Conservation (phyloP, 2,329 filamentous ascomycete genomes). For the Aureobasidium sp. region DNA sequence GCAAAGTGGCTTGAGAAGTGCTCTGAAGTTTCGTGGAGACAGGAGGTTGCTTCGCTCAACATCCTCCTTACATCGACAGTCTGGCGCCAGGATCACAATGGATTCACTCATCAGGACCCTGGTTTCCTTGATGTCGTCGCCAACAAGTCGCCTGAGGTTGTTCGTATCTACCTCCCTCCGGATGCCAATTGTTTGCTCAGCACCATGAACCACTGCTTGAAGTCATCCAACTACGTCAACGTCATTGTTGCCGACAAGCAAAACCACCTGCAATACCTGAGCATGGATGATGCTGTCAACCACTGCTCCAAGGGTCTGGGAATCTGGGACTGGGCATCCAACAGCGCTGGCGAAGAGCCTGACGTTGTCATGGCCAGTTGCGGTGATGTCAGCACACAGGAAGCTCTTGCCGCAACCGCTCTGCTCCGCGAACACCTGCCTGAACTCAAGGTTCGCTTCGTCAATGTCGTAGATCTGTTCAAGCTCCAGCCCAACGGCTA, state of each 20-base stretch:
- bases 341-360: slow-evolving; percentile 58
- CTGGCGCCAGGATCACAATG: slow-evolving; percentile 77
- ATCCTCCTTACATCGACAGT: slow-evolving; percentile 71
- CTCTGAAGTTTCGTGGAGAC: slow-evolving; percentile 69
- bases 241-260: slow-evolving; percentile 75
- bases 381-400: slow-evolving; percentile 65
- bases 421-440: slow-evolving; percentile 64
- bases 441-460: slow-evolving; percentile 64
- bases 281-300: slow-evolving; percentile 61
- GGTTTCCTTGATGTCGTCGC: slow-evolving; percentile 71
- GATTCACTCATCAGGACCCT: slow-evolving; percentile 73
- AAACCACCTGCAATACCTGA: slow-evolving; percentile 66
- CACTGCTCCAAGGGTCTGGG: slow-evolving; percentile 73
- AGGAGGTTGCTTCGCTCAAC: slow-evolving; percentile 65
- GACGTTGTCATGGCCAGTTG: slow-evolving; percentile 70
- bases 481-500: slow-evolving; percentile 62
- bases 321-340: slow-evolving; percentile 70
- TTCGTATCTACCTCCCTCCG: slow-evolving; percentile 71
- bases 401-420: slow-evolving; percentile 65
- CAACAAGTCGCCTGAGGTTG: slow-evolving; percentile 72
- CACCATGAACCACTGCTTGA: slow-evolving; percentile 67
- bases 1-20: slow-evolving; percentile 82
- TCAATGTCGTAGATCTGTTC: slow-evolving; percentile 76
- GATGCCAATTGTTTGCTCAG: slow-evolving; percentile 72
- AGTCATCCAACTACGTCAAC: slow-evolving; percentile 70